A percentile compares a stretch with the other conserved stretches of the same genome.
Evolutionary conservation across 2,329 filamentous ascomycete genomes (phyloP).

Genomic region (Fusarium sp.): DNA sequence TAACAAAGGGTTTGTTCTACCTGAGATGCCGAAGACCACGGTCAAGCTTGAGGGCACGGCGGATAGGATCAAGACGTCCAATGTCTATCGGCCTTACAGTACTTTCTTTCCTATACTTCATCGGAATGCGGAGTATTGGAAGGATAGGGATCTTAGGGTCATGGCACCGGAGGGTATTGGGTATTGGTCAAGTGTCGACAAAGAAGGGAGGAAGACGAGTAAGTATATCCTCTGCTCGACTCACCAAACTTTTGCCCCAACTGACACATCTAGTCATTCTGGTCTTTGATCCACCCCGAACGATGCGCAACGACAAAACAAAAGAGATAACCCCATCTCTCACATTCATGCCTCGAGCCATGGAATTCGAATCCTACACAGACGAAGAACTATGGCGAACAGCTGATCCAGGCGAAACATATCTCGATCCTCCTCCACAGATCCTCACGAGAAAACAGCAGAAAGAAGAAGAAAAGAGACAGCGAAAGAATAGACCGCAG

Average conservation of each 20-base stretch:
- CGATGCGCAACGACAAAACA: constrained; percentile 41
- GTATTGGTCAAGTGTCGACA: constrained; percentile 42
- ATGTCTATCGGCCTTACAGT: constrained; percentile 46
- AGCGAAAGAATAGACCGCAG: constrained; percentile 7
- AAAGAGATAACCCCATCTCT: constrained; percentile 31
- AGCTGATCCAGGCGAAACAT: constrained; percentile 42
- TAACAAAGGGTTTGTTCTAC: background rate
- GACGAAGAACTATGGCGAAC: constrained; percentile 45
- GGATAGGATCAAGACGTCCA: constrained; percentile 38
- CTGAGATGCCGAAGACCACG: background rate
- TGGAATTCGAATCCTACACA: constrained; percentile 46
- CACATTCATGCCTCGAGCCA: constrained; percentile 47
- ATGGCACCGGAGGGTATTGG: constrained; percentile 45
- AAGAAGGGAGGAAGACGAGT: constrained; percentile 34
- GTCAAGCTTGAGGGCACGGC: constrained; percentile 13
- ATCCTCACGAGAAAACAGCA: constrained; percentile 2
- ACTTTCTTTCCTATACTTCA: constrained; percentile 43
- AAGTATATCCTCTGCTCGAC: background rate
- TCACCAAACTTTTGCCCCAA: too few species aligned
- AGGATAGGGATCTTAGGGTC: constrained; percentile 45
- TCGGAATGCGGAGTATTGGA: constrained; percentile 38
- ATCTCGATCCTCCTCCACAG: constrained; percentile 44
- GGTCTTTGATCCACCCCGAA: constrained; percentile 39
- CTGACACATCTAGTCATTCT: constrained; percentile 37
- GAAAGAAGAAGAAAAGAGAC: constrained; percentile 23